Percentiles rank a stretch among this genome's conserved stretches.
Evolutionary conservation across 2,329 filamentous ascomycete species (phyloP).

Genomic region (Pseudovirgaria hyperparasitica): DNA sequence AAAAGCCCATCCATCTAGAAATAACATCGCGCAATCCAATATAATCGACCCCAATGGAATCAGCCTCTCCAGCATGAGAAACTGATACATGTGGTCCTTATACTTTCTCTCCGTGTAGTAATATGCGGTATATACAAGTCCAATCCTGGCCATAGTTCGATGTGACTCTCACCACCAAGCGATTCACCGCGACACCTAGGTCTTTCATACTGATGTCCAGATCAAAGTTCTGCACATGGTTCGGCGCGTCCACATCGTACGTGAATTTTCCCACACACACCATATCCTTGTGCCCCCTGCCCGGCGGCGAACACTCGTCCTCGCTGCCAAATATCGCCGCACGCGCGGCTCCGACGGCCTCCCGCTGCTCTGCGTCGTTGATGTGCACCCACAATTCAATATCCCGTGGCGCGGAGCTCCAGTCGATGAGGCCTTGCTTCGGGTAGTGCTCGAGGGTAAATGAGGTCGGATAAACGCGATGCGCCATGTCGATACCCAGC

Average conservation of each 20-base stretch:
- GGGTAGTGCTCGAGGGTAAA: constrained; percentile 36
- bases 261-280: constrained; percentile 27
- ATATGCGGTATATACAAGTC: constrained; percentile 35
- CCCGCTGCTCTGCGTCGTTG: constrained; percentile 2
- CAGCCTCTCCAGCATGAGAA: too few relatives aligned
- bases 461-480: constrained; percentile 23
- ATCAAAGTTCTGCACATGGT: constrained; percentile 29
- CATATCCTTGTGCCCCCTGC: constrained; percentile 18
- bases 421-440: constrained; percentile 24
- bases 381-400: constrained; percentile 34
- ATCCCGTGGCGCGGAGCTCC: constrained; percentile 26
- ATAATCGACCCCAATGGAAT: too few relatives aligned
- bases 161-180: constrained; percentile 26
- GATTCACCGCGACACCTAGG: constrained; percentile 15
- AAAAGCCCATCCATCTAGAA: too few relatives aligned
- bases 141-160: constrained; percentile 31
- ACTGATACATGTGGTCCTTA: too few relatives aligned
- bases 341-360: background rate
- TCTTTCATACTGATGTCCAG: constrained; percentile 14
- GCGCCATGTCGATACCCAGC: constrained; percentile 42
- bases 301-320: constrained; percentile 7
- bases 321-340: constrained; percentile 8
- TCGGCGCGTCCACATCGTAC: constrained; percentile 28
- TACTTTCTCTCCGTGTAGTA: constrained; percentile 26
- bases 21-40: too few relatives aligned